A percentile compares a stretch with the other conserved stretches of the same genome.
phyloP scores from a whole-genome alignment of 106 monocot genomes.

The Xerophyta viscosa region DNA sequence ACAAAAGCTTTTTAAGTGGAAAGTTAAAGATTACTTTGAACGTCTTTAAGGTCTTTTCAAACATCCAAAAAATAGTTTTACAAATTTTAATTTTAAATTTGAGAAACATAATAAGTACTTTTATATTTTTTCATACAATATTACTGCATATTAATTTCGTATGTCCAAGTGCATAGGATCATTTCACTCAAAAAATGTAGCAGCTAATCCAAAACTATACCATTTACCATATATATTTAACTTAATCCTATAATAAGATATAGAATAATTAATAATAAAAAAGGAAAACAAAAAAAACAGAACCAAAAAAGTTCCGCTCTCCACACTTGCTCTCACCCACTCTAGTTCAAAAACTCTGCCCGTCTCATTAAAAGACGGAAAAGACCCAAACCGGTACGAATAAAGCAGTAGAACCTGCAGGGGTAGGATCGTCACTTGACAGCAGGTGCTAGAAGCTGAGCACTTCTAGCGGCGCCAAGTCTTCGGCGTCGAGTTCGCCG shows the following conservation, averaged over 20 bases:
- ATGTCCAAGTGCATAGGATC: too few relatives aligned
- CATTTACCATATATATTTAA: neutral
- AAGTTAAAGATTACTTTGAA: too few relatives aligned
- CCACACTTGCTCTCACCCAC: neutral
- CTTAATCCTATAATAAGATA: neutral
- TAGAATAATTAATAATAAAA: neutral
- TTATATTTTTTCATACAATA: too few relatives aligned
- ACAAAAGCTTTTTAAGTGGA: too few relatives aligned
- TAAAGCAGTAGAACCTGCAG: neutral
- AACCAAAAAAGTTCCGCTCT: neutral
- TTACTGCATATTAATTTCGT: too few relatives aligned
- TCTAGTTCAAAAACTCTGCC: neutral
- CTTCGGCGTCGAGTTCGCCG: slow-evolving; percentile 14
- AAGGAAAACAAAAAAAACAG: too few relatives aligned
- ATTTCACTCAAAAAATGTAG: too few relatives aligned
- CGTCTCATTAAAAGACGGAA: neutral
- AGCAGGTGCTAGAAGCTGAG: neutral
- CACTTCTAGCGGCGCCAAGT: slow-evolving; percentile 1
- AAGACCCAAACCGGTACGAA: neutral
- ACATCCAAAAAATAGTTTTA: too few relatives aligned
- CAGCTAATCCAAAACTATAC: too few relatives aligned
- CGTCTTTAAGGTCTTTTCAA: too few relatives aligned
- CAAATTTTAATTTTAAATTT: too few relatives aligned
- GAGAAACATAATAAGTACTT: too few relatives aligned
- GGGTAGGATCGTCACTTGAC: slow-evolving; percentile 1